phyloP scores from a whole-genome alignment of 2,329 filamentous ascomycete genomes.

The Fusarium sp. region DNA sequence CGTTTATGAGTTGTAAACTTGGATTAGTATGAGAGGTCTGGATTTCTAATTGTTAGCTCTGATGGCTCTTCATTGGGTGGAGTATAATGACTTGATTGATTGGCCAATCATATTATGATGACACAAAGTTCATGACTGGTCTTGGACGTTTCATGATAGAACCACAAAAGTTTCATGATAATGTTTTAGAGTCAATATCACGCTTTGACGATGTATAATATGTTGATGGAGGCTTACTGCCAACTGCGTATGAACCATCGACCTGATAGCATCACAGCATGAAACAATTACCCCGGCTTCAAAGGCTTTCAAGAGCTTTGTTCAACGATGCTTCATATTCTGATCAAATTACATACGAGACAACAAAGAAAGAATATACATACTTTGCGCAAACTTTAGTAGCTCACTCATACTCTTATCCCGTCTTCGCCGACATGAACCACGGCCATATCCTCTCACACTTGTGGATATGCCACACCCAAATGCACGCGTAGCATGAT shows the following conservation, averaged over 20 bases:
- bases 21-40: slow-evolving; percentile 10
- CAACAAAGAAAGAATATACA: not conserved
- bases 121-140: not conserved
- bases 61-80: slow-evolving; percentile 17
- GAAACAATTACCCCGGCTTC: not conserved
- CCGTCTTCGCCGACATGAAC: not conserved
- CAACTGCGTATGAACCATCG: not conserved
- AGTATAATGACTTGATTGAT: slow-evolving; percentile 3
- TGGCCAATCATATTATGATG: slow-evolving; percentile 20
- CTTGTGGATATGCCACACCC: not conserved
- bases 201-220: not conserved
- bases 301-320: not conserved
- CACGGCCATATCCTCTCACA: not conserved
- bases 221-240: not conserved
- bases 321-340: not conserved
- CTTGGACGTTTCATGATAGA: slow-evolving; percentile 6
- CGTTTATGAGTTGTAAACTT: not conserved
- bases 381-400: not conserved
- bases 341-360: not conserved
- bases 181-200: not conserved
- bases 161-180: not conserved
- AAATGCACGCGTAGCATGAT: not conserved
- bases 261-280: not conserved
- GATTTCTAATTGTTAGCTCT: slow-evolving; percentile 34
- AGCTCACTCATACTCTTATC: not conserved